Evolutionary conservation across 73 alveolate genomes (phyloP).

Genomic region (Paramecium tetraurelia): DNA sequence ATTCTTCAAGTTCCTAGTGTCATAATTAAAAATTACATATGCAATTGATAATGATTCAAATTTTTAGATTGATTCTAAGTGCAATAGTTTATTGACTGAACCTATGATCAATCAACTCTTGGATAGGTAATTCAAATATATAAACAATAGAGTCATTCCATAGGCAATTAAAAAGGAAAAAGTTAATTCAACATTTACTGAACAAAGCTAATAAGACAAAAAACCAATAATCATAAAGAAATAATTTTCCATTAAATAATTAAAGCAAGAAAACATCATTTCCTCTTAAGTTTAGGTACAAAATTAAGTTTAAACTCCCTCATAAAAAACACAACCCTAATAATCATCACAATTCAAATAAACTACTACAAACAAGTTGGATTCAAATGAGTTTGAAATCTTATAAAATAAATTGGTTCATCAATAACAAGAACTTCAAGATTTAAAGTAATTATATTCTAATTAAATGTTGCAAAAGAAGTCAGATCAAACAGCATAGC

Average conservation of each 20-base stretch:
- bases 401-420: constrained; percentile 2
- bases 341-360: background rate
- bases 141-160: background rate
- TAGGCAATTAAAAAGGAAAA: background rate
- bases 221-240: background rate
- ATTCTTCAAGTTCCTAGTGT: background rate
- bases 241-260: background rate
- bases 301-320: background rate
- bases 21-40: background rate
- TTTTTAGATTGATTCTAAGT: background rate
- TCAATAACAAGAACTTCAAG: background rate
- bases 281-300: background rate
- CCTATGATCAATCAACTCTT: background rate
- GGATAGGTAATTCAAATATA: background rate
- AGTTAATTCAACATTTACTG: background rate
- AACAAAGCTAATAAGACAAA: background rate
- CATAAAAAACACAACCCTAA: background rate
- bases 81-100: background rate
- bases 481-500: background rate
- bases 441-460: background rate
- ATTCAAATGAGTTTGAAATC: background rate
- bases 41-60: background rate
- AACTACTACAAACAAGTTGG: background rate
- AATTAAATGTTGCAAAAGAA: background rate
- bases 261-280: background rate